These are phyloP conservation scores for Reutealis trisperma DNA, from an alignment of 345 rosid species.

Conservation along the genomic window DNA sequence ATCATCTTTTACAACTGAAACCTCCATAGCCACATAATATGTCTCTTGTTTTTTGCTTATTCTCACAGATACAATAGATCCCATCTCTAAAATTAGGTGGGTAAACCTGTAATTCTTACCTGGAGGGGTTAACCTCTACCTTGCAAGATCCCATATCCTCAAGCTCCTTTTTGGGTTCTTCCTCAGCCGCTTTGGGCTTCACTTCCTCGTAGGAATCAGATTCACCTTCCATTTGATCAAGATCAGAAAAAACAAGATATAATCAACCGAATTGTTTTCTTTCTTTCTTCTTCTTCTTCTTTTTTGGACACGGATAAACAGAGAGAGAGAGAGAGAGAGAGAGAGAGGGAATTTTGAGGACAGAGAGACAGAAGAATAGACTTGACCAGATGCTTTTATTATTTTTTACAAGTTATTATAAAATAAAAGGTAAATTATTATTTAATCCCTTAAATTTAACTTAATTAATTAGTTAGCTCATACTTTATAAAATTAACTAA, in stretches of 20 bases:
- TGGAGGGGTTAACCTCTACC: not conserved
- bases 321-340: no score
- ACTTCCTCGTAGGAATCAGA: conserved; percentile 24
- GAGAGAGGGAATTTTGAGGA: no score
- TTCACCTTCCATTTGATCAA: conserved; percentile 24
- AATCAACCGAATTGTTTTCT: not conserved
- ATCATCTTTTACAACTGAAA: not conserved
- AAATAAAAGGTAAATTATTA: no score
- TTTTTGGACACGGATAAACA: no score
- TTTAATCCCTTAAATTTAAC: no score
- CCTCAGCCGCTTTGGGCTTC: conserved; percentile 21
- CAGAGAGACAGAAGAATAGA: not conserved
- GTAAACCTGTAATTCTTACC: not conserved
- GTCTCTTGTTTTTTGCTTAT: not conserved
- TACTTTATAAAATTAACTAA: no score
- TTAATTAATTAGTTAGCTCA: no score
- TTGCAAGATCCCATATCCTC: conserved; percentile 8
- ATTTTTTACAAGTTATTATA: not conserved
- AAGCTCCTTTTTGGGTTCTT: not conserved
- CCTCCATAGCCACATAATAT: not conserved
- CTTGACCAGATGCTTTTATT: not conserved
- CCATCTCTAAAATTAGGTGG: not conserved
- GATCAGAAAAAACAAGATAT: conserved; percentile 8
- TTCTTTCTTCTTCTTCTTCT: not conserved
- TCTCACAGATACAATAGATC: conserved; percentile 7